Base-by-base conservation (phyloP, 495 filamentous ascomycete genomes). In the Amphirosellinia nigrospora region DNA sequence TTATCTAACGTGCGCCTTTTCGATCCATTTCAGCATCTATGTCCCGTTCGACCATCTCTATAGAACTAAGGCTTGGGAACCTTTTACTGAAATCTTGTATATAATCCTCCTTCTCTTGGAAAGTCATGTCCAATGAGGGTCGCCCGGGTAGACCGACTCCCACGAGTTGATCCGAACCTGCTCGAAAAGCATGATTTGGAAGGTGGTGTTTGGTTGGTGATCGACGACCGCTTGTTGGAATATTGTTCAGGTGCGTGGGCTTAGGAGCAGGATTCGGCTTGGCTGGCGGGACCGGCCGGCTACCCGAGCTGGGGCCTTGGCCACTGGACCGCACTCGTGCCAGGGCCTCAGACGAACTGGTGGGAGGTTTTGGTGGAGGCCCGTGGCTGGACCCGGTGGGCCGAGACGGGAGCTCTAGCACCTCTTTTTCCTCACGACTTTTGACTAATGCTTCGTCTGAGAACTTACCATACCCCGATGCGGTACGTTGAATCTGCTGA, bases 381-480 rank as follows among this genome's bases (percentile, higher is more conserved):
- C 46, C 74, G 0, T 59, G 66, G 11, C 68, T 58, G 21, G 71
- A 70, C 3, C 64, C 72, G 15, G 70, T 56, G n/a, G 73, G 68
- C 23, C 73, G 75, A 4, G 43, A 71, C 15, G 72, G 72, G 10
- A 71, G 60, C 32, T 72, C 70, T n/a, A 72, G 72, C 9, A 56
- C 53, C 68, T 74, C 72, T 38, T 76, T 77, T 1, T 79, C 75
- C 9, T 64, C 62, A 46, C 71, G 71, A 38, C 34, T 73, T 41
- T 69, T 74, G 1, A 76, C 68, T 9, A 69, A 30, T 6, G 76
- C 73, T 9, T 73, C 75, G 65, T 94, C 91, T 7, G 94, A 92
- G 77, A 88, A 97, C 60, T 88, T 89, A 16, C 96, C 96, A 79
- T 98, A 98, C 9, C 94, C 96, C 68, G 93, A 89, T 4, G 93